These are phyloP conservation scores for Clonostachys byssicola DNA, from an alignment of 2,329 filamentous ascomycete genomes.

Conservation along the genomic window DNA sequence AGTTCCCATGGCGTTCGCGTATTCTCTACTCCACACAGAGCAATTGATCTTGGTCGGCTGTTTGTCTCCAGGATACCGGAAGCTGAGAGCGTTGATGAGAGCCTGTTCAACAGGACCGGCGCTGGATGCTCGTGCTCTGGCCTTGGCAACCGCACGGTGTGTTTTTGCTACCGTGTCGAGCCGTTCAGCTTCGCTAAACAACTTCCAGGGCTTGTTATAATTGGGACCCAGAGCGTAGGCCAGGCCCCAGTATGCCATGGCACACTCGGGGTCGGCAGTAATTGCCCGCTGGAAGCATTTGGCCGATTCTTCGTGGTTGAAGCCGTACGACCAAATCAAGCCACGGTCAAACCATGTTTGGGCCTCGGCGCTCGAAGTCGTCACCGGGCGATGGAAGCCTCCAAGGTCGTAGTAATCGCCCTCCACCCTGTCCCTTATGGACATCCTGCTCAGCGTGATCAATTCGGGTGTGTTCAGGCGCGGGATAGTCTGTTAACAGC, in stretches of 20 bases:
- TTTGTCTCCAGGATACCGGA: slow-evolving; percentile 44
- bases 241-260: slow-evolving; percentile 66
- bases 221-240: slow-evolving; percentile 73
- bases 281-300: slow-evolving; percentile 61
- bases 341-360: slow-evolving; percentile 70
- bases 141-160: slow-evolving; percentile 5
- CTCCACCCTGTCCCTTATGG: too few species aligned
- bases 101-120: slow-evolving; percentile 45
- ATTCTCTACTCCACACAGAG: slow-evolving; percentile 22
- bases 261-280: slow-evolving; percentile 44
- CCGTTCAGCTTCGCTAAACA: slow-evolving; percentile 36
- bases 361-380: slow-evolving; percentile 41
- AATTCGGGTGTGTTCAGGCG: too few species aligned
- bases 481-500: too few species aligned
- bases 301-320: slow-evolving; percentile 71
- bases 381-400: slow-evolving; percentile 48
- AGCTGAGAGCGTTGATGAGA: slow-evolving; percentile 57
- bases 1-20: slow-evolving; percentile 30
- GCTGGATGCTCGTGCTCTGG: slow-evolving; percentile 2
- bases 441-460: too few species aligned
- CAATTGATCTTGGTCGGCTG: slow-evolving; percentile 33
- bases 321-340: slow-evolving; percentile 69
- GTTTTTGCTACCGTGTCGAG: slow-evolving; percentile 35
- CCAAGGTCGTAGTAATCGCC: slow-evolving; percentile 57
- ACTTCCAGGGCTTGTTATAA: slow-evolving; percentile 68